Evolutionary conservation across 2,329 filamentous ascomycete genomes (phyloP).

Genomic region (Penicillium occitanis): DNA sequence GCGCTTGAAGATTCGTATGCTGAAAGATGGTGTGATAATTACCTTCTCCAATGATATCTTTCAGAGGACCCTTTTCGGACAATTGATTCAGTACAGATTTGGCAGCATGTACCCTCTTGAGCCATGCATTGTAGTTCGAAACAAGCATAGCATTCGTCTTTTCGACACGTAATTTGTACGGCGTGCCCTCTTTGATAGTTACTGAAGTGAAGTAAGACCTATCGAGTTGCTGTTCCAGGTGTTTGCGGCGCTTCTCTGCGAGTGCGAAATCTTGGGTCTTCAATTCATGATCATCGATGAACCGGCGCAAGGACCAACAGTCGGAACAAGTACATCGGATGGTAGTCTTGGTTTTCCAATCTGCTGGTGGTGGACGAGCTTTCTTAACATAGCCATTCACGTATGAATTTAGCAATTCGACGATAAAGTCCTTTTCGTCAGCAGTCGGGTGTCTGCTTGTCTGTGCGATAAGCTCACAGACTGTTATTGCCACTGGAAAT

Average conservation of each 20-base stretch:
- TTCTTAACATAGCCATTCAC: background rate
- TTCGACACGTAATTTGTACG: background rate
- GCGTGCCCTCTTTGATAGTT: background rate
- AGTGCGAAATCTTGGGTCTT: background rate
- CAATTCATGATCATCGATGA: background rate
- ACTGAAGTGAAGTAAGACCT: background rate
- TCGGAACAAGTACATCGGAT: background rate
- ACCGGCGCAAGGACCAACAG: background rate
- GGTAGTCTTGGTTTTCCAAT: background rate
- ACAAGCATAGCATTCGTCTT: background rate
- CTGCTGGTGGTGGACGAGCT: background rate
- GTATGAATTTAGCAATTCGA: background rate
- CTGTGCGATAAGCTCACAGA: background rate
- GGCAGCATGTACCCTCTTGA: background rate
- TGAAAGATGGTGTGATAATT: background rate
- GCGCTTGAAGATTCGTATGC: slow-evolving; percentile 3
- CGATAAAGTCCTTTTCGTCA: slow-evolving; percentile 1
- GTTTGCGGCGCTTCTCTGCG: slow-evolving; percentile 2
- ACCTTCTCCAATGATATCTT: slow-evolving; percentile 2
- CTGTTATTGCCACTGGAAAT: slow-evolving; percentile 1
- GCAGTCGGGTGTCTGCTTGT: background rate
- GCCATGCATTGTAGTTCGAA: background rate
- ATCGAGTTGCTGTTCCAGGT: slow-evolving; percentile 8
- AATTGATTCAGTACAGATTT: background rate
- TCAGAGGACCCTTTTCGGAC: slow-evolving; percentile 1